Percentiles rank a stretch among this genome's conserved stretches.
phyloP scores from a whole-genome alignment of 2,329 filamentous ascomycete genomes.

The Hymenoscyphus infarciens region DNA sequence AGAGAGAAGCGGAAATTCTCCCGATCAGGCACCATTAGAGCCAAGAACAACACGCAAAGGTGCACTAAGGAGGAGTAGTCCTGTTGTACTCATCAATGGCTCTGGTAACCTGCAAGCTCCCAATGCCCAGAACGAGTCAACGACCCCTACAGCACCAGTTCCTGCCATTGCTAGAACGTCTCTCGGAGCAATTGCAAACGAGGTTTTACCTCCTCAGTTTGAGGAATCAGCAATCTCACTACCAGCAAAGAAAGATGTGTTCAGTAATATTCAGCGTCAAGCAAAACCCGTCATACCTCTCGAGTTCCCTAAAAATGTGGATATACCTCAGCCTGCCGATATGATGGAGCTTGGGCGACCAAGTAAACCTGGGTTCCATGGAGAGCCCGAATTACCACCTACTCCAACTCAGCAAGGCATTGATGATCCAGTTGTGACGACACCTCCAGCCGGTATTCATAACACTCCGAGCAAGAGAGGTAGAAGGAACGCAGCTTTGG shows the following conservation, averaged over 20 bases:
- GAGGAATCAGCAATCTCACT: background rate
- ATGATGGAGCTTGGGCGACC: background rate
- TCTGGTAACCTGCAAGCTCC: background rate
- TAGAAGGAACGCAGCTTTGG: conserved; percentile 38
- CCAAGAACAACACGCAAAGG: conserved; percentile 1
- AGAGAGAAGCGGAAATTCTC: background rate
- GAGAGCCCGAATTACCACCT: conserved; percentile 62
- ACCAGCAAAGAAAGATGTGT: background rate
- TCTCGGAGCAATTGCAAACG: background rate
- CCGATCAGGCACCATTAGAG: background rate
- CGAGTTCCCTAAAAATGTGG: background rate
- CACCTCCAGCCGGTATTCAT: conserved; percentile 57
- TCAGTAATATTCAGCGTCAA: background rate
- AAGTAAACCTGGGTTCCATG: conserved; percentile 19
- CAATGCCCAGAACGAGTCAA: conserved; percentile 13
- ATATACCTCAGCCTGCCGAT: background rate
- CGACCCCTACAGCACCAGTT: conserved; percentile 19
- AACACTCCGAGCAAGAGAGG: conserved; percentile 52
- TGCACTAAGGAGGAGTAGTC: background rate
- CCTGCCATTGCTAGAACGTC: conserved; percentile 11
- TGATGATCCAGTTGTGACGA: conserved; percentile 50
- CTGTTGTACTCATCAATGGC: background rate
- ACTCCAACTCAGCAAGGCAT: conserved; percentile 48
- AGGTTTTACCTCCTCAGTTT: background rate
- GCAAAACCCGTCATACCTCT: background rate